Evolutionary conservation across 148 eudicot genomes (phyloP).

Genomic region (Rhododendron griersonianum): DNA sequence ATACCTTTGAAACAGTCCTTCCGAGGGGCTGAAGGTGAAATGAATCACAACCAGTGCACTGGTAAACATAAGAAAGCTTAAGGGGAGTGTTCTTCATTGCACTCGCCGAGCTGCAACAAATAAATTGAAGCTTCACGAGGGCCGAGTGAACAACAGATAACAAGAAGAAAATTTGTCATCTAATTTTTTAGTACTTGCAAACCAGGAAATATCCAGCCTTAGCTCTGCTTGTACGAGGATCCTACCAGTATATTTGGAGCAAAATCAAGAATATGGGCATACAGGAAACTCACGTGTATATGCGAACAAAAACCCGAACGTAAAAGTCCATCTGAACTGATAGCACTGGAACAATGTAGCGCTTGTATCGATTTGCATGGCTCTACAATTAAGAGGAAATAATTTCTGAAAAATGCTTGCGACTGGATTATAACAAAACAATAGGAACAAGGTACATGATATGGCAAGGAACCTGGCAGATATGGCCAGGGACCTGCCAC

Average conservation of each 20-base stretch:
- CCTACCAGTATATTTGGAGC: not conserved
- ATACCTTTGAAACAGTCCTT: conserved; percentile 84
- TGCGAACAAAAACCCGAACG: conserved; percentile 93
- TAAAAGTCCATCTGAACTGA: conserved; percentile 91
- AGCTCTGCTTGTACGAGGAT: not conserved
- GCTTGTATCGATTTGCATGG: conserved; percentile 96
- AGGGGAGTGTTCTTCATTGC: conserved; percentile 97
- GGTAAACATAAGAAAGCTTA: conserved; percentile 87
- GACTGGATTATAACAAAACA: not conserved
- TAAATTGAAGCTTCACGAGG: conserved; percentile 7
- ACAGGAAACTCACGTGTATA: conserved; percentile 61
- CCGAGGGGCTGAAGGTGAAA: conserved; percentile 95
- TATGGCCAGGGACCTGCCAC: not conserved
- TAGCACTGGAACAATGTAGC: conserved; percentile 86
- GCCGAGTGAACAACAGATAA: not conserved
- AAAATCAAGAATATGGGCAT: conserved; percentile 4
- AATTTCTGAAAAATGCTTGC: not conserved
- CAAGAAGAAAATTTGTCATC: not conserved
- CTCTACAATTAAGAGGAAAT: conserved; percentile 50
- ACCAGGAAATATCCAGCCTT: not conserved
- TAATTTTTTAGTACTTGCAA: not conserved
- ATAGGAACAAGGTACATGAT: not conserved
- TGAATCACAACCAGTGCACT: conserved; percentile 94
- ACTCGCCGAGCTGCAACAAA: conserved; percentile 77
- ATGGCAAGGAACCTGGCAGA: not conserved